phyloP scores from a whole-genome alignment of 1,139 yeast species.

The Kluyveromyces marxianus region DNA sequence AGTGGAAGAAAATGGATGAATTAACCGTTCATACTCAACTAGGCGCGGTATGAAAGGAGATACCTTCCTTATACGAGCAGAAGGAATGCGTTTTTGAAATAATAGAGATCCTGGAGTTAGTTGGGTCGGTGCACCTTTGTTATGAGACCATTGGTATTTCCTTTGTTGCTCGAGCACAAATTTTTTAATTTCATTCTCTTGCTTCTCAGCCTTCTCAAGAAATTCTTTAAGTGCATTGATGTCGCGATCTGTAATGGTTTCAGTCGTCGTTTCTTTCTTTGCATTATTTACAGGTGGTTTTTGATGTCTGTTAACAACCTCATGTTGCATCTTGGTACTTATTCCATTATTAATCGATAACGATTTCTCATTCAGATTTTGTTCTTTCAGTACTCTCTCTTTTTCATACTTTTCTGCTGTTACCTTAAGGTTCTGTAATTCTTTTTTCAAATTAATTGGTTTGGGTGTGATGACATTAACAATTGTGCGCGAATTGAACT shows the following conservation, averaged over 20 bases:
- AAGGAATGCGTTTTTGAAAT: not conserved
- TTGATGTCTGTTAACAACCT: not conserved
- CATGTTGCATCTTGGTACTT: not conserved
- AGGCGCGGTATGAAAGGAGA: not conserved
- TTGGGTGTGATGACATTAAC: conserved; percentile 16
- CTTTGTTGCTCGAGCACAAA: conserved; percentile 14
- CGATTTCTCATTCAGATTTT: not conserved
- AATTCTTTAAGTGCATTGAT: conserved; percentile 13
- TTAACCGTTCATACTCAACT: not conserved
- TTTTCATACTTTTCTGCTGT: not conserved
- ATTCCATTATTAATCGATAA: no score
- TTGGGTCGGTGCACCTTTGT: conserved; percentile 1
- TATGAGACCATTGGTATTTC: conserved; percentile 18
- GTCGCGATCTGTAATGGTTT: not conserved
- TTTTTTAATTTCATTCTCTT: conserved; percentile 13
- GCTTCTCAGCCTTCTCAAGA: conserved; percentile 14
- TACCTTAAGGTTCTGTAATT: not conserved
- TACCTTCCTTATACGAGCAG: not conserved
- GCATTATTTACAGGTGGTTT: not conserved
- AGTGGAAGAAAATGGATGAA: not conserved
- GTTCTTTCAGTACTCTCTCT: not conserved
- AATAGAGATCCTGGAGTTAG: conserved; percentile 1
- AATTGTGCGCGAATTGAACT: conserved; percentile 5
- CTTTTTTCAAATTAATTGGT: not conserved
- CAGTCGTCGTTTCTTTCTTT: not conserved